Conservation (phyloP, 306 rosid species). For the Pyrus bretschneideri region DNA sequence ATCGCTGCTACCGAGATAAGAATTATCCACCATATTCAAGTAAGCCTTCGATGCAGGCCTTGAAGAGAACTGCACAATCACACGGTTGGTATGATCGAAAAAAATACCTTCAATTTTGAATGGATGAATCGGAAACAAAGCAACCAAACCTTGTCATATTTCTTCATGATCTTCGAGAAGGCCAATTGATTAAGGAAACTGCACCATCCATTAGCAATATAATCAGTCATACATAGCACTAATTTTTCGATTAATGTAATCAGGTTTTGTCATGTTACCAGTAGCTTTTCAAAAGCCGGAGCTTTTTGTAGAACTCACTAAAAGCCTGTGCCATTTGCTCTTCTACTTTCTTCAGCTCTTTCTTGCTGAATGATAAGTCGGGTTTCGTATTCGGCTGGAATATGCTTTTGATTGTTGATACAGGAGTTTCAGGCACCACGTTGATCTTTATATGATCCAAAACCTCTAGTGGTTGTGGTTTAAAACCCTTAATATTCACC, state of each 20-base stretch:
- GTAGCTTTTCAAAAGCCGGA: conserved; percentile 54
- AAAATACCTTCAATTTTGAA: not conserved
- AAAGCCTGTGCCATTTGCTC: conserved; percentile 47
- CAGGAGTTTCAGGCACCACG: conserved; percentile 46
- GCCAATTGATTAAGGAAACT: conserved; percentile 72
- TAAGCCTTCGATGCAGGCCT: conserved; percentile 55
- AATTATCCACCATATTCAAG: conserved; percentile 61
- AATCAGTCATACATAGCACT: not conserved
- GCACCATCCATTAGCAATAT: conserved; percentile 12
- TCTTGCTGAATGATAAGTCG: conserved; percentile 41
- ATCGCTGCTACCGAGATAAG: conserved; percentile 47
- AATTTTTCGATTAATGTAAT: not conserved
- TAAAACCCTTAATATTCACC: conserved; percentile 10
- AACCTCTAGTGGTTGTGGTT: conserved; percentile 44
- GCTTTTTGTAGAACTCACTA: conserved; percentile 56
- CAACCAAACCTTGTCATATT: conserved; percentile 63
- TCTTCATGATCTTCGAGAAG: conserved; percentile 80
- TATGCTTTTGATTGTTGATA: conserved; percentile 50
- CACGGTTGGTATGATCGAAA: not conserved
- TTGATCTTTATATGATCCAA: conserved; percentile 55
- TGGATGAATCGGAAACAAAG: conserved; percentile 1
- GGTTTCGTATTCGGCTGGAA: conserved; percentile 21
- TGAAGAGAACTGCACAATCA: conserved; percentile 32
- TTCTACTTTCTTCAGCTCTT: conserved; percentile 54
- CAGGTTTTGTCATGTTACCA: conserved; percentile 35